Base-by-base conservation (phyloP, 805 yeast genomes). In the Saccharomycopsis schoenii region DNA sequence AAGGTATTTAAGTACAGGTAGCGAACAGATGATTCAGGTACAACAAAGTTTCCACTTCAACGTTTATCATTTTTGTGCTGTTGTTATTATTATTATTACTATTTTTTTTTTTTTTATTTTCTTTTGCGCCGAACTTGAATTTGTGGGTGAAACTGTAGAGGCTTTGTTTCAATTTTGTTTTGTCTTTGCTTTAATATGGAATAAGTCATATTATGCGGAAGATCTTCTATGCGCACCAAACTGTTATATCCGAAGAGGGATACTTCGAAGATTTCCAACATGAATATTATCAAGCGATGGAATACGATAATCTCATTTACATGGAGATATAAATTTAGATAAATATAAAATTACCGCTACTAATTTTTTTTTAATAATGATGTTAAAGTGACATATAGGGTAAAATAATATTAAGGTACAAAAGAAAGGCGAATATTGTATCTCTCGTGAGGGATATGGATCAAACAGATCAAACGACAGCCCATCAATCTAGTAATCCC, bases 401-500 rank as follows among this genome's bases (percentile, higher is more conserved):
- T 6, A 29, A 29, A 29, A 29, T 29, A 29, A 29, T 29, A 29
- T 29, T 29, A 29, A 29, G 34, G 34, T 29, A 29, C 34, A 29
- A 29, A 29, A 29, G 34, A 29, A 29, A 29, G 34, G 34, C 34
- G 34, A 29, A 29, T 6, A 29, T 29, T 29, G 34, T 29, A 29
- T 29, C 6, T 29, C 34, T 29, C 3, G 6, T 29, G 34, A 29
- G 6, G 6, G 34, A 29, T 29, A 29, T 29, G 34, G 34, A 29
- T 29, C 34, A 29, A 29, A 29, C 34, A 29, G 34, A 29, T 4
- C 34, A 29, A 29, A 29, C 3, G 34, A 29, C 34, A 29, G 34
- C 34, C 34, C 3, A 29, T 12, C n/a, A 10, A 24, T 52, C 40
- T 47, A 61, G 42, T 61, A 61, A 12, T 56, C 29, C 65, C 65